Evolutionary conservation across 805 yeast genomes (phyloP).

Genomic region (Nakazawaea ambrosiae): DNA sequence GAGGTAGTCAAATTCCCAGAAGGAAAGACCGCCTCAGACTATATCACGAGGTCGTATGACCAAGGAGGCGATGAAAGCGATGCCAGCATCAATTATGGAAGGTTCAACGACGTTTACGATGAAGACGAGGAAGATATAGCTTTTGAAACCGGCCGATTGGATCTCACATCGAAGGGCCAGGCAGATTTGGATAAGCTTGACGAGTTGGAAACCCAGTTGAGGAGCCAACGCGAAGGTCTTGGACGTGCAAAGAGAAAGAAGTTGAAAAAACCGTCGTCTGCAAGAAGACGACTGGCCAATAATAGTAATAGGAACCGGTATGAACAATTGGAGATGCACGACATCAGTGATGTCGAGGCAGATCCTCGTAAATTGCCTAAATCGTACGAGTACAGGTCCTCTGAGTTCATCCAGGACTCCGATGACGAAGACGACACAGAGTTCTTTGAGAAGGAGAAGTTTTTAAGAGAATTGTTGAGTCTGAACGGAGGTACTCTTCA

Average conservation of each 20-base stretch:
- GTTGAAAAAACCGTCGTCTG: slow-evolving; percentile 5
- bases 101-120: slow-evolving; percentile 30
- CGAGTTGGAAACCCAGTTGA: slow-evolving; percentile 26
- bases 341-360: slow-evolving; percentile 26
- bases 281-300: slow-evolving; percentile 17
- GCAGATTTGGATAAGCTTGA: slow-evolving; percentile 30
- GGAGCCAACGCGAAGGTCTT: neutral
- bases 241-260: neutral
- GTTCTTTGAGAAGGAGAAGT: slow-evolving; percentile 48
- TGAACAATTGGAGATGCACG: slow-evolving; percentile 20
- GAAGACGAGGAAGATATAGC: slow-evolving; percentile 27
- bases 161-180: slow-evolving; percentile 5
- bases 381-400: slow-evolving; percentile 30
- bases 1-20: slow-evolving; percentile 28
- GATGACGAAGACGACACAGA: slow-evolving; percentile 46
- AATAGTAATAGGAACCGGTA: slow-evolving; percentile 11
- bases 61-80: slow-evolving; percentile 11
- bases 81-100: slow-evolving; percentile 21
- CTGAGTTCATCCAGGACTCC: slow-evolving; percentile 50
- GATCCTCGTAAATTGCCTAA: slow-evolving; percentile 6
- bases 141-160: slow-evolving; percentile 18
- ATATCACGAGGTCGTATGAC: slow-evolving; percentile 14
- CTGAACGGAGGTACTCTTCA: slow-evolving; percentile 7
- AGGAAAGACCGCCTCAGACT: slow-evolving; percentile 27
- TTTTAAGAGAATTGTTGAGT: slow-evolving; percentile 9